These are phyloP conservation scores for Quaeritorhiza haematococci DNA, from an alignment of 371 early-diverging fungal species.

Conservation along the genomic window DNA sequence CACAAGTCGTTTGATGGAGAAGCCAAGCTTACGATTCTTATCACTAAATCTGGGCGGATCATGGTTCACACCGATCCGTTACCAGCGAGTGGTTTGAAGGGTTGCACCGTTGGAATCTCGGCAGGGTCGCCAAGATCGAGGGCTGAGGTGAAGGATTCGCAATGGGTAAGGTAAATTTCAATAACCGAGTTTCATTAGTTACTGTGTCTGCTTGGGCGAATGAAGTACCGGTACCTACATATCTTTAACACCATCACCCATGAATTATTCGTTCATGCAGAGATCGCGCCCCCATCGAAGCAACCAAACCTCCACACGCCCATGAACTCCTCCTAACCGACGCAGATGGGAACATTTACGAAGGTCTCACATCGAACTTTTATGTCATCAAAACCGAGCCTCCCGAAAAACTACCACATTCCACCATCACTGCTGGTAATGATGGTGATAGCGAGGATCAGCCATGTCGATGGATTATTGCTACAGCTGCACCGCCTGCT, in stretches of 20 bases:
- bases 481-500: slow-evolving; percentile 8
- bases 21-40: slow-evolving; percentile 10
- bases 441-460: not conserved
- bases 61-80: slow-evolving; percentile 9
- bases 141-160: slow-evolving; percentile 18
- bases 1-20: not conserved
- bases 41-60: slow-evolving; percentile 3
- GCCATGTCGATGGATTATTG: no score
- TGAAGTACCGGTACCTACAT: not conserved
- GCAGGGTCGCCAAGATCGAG: slow-evolving; percentile 13
- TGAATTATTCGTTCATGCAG: slow-evolving; percentile 1
- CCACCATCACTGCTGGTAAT: no score
- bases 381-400: not conserved
- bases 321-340: slow-evolving; percentile 22
- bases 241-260: not conserved
- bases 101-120: slow-evolving; percentile 7
- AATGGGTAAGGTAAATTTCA: slow-evolving; percentile 20
- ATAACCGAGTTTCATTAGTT: no score
- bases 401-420: no score
- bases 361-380: slow-evolving; percentile 27
- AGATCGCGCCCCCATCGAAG: slow-evolving; percentile 9
- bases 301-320: slow-evolving; percentile 1
- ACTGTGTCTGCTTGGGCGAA: not conserved
- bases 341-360: slow-evolving; percentile 18
- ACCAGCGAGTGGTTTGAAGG: not conserved